A percentile compares a stretch with the other conserved stretches of the same genome.
Evolutionary conservation across 2,329 filamentous ascomycete species (phyloP).

Genomic region (Apiospora pterosperma): DNA sequence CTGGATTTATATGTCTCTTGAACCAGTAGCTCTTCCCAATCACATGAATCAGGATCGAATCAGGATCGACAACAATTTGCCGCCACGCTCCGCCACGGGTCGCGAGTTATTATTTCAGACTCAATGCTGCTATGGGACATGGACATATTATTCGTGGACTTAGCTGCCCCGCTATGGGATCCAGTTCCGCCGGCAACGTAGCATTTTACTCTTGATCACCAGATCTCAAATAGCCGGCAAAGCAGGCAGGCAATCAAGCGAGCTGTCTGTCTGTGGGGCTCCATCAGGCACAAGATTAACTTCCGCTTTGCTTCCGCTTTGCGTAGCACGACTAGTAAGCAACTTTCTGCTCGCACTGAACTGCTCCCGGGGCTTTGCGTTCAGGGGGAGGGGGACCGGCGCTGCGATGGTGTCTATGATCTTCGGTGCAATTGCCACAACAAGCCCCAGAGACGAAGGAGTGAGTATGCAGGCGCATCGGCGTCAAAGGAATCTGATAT

Average conservation of each 20-base stretch:
- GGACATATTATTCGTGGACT: background rate
- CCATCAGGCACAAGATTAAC: background rate
- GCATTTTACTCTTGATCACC: background rate
- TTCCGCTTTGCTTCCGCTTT: background rate
- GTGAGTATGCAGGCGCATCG: background rate
- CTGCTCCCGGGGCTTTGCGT: background rate
- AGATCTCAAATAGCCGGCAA: constrained; percentile 2
- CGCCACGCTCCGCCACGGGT: background rate
- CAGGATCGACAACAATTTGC: background rate
- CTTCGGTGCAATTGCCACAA: background rate
- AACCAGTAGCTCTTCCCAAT: background rate
- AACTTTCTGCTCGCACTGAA: background rate
- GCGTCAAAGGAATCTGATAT: background rate
- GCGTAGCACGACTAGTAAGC: background rate
- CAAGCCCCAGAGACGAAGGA: background rate
- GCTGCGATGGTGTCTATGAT: background rate
- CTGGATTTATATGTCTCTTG: background rate
- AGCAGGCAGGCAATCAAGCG: background rate
- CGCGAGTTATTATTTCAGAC: background rate
- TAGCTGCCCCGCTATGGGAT: background rate
- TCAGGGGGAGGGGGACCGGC: background rate
- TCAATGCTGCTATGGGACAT: background rate
- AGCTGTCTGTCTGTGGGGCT: background rate
- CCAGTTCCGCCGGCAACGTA: background rate
- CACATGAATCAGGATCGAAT: background rate